A percentile compares a stretch with the other conserved stretches of the same genome.
These are phyloP conservation scores for Lentinula sp. DNA, from an alignment of 768 basidiomycete species.

Conservation along the genomic window DNA sequence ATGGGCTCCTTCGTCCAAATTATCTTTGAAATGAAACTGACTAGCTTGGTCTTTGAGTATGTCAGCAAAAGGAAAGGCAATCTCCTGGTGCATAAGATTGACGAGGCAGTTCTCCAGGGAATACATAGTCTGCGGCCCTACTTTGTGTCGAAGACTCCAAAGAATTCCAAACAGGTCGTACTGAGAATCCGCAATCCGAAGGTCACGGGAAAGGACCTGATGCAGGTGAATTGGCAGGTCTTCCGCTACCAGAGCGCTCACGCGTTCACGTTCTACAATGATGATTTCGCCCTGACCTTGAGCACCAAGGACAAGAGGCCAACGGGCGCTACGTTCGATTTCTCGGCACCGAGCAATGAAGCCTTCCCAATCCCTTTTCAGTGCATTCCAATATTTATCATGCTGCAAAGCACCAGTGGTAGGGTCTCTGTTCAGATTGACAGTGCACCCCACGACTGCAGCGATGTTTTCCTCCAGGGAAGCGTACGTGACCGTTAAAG, in stretches of 20 bases:
- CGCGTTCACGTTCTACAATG: slow-evolving; percentile 73
- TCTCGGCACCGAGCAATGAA: slow-evolving; percentile 88
- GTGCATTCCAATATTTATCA: slow-evolving; percentile 73
- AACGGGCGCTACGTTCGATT: slow-evolving; percentile 79
- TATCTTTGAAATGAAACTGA: slow-evolving; percentile 45
- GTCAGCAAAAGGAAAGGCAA: slow-evolving; percentile 71
- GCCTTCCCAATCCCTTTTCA: slow-evolving; percentile 94
- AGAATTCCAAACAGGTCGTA: slow-evolving; percentile 54
- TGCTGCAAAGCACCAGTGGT: slow-evolving; percentile 77
- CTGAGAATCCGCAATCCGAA: slow-evolving; percentile 37
- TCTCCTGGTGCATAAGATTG: slow-evolving; percentile 70
- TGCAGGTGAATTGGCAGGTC: slow-evolving; percentile 62
- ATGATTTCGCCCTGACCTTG: slow-evolving; percentile 39
- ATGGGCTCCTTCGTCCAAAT: slow-evolving; percentile 51
- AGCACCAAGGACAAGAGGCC: slow-evolving; percentile 66
- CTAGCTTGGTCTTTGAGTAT: slow-evolving; percentile 63
- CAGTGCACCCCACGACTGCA: slow-evolving; percentile 81
- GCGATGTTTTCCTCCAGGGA: slow-evolving; percentile 72
- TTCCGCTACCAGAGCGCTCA: slow-evolving; percentile 56
- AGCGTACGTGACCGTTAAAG: slow-evolving; percentile 56
- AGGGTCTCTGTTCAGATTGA: slow-evolving; percentile 63
- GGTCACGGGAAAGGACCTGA: slow-evolving; percentile 38
- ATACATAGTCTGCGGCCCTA: slow-evolving; percentile 53
- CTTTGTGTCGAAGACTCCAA: slow-evolving; percentile 55
- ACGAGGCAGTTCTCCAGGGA: slow-evolving; percentile 52